Evolutionary conservation across 2,329 filamentous ascomycete genomes (phyloP).

Genomic region (Epichloe gansuensis): DNA sequence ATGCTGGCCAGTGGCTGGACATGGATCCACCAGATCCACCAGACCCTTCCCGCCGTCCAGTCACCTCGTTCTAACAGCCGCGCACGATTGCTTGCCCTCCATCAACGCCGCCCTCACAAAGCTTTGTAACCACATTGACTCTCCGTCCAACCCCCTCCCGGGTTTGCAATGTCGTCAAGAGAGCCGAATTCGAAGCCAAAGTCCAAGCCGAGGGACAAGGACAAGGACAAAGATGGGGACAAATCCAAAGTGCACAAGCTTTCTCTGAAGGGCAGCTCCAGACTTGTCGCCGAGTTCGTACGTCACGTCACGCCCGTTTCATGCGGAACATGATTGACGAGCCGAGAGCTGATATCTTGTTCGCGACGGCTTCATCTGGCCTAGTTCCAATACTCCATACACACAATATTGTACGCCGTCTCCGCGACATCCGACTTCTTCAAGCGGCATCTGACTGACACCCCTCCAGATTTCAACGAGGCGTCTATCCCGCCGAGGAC

Average conservation of each 20-base stretch:
- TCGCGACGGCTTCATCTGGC: background rate
- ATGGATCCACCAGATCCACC: background rate
- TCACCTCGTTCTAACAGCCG: too few relatives aligned
- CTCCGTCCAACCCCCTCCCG: background rate
- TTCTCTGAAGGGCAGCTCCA: slow-evolving; percentile 70
- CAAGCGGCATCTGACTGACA: background rate
- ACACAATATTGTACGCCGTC: slow-evolving; percentile 69
- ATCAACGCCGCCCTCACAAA: slow-evolving; percentile 9
- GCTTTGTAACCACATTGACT: background rate
- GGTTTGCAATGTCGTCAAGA: slow-evolving; percentile 18
- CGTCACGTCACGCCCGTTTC: background rate
- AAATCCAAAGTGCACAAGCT: slow-evolving; percentile 93
- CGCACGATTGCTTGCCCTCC: slow-evolving; percentile 10
- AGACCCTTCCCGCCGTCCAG: background rate
- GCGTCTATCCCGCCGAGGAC: slow-evolving; percentile 85
- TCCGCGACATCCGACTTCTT: background rate
- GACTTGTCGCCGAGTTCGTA: slow-evolving; percentile 90
- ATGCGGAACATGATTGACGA: background rate
- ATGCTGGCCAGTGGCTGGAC: too few relatives aligned
- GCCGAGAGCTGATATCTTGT: slow-evolving; percentile 1
- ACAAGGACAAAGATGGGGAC: slow-evolving; percentile 36
- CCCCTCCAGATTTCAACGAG: slow-evolving; percentile 61
- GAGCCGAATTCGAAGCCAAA: slow-evolving; percentile 12
- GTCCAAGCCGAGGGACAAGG: slow-evolving; percentile 5
- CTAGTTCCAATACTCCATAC: slow-evolving; percentile 94